Evolutionary conservation across 2,329 filamentous ascomycete species (phyloP), one percentile per base, ranked within the genome.

Genomic region (Penicillium sp.): DNA sequence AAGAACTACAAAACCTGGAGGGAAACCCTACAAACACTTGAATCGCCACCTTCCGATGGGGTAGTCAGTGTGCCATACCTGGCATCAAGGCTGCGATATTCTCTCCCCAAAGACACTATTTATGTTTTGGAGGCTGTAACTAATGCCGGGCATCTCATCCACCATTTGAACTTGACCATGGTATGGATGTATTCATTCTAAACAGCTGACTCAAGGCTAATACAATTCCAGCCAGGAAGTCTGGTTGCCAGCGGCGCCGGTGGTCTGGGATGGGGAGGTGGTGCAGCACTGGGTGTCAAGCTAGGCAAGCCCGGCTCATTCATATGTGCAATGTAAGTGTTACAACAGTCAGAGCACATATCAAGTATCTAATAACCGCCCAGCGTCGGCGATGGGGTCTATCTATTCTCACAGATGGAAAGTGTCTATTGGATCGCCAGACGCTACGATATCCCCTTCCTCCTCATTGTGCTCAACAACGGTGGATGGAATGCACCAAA

Each of bases 51-150:
- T 1, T 25, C 41, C 1, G 49, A 58, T 16, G 49, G 41, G n/a
- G 50, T 56, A 15, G 51, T 65, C 59, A 84, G 81, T 16, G 81
- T 83, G 1, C 81, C 82, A 21, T 86, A 82, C 67, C 78, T 82
- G 31, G 79, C 79, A 44, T 77, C 73, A 47, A 77, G 78, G 61
- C 71, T 88, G 36, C 81, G 84, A 48, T 78, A 81, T 29, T 68
- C 78, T 3, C 81, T 83, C 27, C 87, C 86, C 0, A 62, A 75
- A 49, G 83, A 88, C 60, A 89, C 88, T 0, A 87, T 91, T 55
- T 92, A 83, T 73, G 87, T 85, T 5, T 77, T 92, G 34, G 90
- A 93, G 72, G 89, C 89, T 0, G 90, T 92, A 1, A 92, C 90
- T 0, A 86, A 89, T 62, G 85, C 87, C 0, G 74, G 65, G 21